Conservation (phyloP, 2,329 filamentous ascomycete species). For the Diaporthe sp. region DNA sequence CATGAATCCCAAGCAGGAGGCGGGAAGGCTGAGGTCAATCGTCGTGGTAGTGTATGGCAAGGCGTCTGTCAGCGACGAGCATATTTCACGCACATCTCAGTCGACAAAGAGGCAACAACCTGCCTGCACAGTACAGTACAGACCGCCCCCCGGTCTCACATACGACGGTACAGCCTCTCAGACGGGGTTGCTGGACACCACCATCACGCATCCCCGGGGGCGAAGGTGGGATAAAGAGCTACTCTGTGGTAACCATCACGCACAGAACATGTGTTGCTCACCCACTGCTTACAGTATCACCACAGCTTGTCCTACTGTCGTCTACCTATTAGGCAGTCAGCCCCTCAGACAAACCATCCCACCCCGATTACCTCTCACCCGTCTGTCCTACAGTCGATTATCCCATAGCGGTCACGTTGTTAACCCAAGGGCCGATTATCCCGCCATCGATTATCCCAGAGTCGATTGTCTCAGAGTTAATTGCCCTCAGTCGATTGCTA, state of each 20-base stretch:
- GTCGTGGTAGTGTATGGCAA: background rate
- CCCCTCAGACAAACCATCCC: background rate
- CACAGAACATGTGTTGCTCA: background rate
- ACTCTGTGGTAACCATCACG: background rate
- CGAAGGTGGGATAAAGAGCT: conserved; percentile 20
- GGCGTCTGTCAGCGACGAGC: conserved; percentile 1
- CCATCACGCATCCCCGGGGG: conserved; percentile 18
- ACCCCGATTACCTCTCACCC: background rate
- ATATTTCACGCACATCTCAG: conserved; percentile 1
- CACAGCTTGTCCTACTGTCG: background rate
- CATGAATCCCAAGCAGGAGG: background rate
- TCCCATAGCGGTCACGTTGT: background rate
- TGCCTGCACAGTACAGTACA: conserved; percentile 6
- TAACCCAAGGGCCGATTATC: background rate
- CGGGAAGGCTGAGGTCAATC: background rate
- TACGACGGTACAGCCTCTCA: conserved; percentile 31
- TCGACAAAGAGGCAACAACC: background rate
- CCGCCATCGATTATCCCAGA: no score
- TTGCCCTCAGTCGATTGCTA: no score
- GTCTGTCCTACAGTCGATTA: background rate
- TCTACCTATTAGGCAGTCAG: background rate
- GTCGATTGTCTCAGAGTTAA: background rate
- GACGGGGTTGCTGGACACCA: conserved; percentile 29
- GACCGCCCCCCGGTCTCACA: background rate
- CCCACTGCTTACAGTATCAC: background rate